Base-by-base conservation (phyloP, 1,284 basidiomycete species). In the Lentinus polychrous region DNA sequence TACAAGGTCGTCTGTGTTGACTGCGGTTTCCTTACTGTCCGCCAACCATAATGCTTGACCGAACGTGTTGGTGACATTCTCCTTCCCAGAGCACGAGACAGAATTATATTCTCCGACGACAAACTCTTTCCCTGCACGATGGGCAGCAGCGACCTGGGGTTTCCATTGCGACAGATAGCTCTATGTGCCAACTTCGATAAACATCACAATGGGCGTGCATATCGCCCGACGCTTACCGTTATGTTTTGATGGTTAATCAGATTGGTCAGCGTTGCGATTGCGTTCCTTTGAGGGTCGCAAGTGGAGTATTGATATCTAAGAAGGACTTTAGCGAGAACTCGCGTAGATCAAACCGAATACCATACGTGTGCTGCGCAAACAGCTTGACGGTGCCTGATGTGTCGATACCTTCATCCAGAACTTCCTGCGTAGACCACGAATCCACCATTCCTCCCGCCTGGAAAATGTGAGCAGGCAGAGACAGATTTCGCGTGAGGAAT, bases 221-320 rank as follows among this genome's bases (percentile, higher is more conserved):
- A 27, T 31, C 14, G 41, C 4, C 38, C 24, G 17, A 46, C 18
- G 34, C 58, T 20, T 32, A 66, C 64, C 6, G 65, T 66, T 53
- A 67, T 66, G 32, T 67, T 67, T 37, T 57, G 49, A 46, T 69
- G 67, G 35, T 66, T 65, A 22, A 67, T 56, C 1, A 69, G 54
- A 24, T 63, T 60, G 15, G 63, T 57, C 2, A 69, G 48, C 2
- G 64, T 69, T 0, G 66, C 64, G 15, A 63, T 61, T 2, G 64
- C 64, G 51, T 69, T 59, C 12, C 67, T 52, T 7, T 50, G 55
- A 0, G 66, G 62, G 50, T 69, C 67, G 50, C 67, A 69, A 8
- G 67, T 69, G 22, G 66, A 68, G 48, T 66, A 68, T 49, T 67
- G 66, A 52, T 69, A 69, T 32, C 65, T 68, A 42, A 27, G 10